phyloP scores from a whole-genome alignment of 148 eudicot species.

The Rhododendron molle region DNA sequence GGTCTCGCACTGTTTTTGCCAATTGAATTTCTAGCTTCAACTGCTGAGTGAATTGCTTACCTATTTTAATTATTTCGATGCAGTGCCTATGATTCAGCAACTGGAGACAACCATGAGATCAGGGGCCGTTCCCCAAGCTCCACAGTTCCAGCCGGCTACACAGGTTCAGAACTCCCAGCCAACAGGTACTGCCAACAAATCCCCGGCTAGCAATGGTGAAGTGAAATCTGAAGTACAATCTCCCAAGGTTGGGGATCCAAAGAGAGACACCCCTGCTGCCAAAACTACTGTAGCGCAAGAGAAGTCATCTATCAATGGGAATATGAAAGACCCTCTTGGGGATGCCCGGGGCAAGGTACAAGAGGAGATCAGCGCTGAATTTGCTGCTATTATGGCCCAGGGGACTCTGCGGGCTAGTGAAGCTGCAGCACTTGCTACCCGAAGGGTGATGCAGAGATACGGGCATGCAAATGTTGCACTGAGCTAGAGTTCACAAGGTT shows the following conservation, averaged over 20 bases:
- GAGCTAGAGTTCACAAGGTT: slow-evolving; percentile 23
- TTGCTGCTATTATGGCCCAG: slow-evolving; percentile 79
- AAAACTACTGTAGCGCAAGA: slow-evolving; percentile 21
- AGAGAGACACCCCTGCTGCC: slow-evolving; percentile 21
- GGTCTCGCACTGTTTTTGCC: neutral
- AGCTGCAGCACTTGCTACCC: slow-evolving; percentile 88
- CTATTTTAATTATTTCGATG: neutral
- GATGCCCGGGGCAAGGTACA: slow-evolving; percentile 77
- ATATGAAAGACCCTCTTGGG: slow-evolving; percentile 55
- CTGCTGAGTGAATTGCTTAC: neutral
- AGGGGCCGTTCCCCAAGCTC: slow-evolving; percentile 85
- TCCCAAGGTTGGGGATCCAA: slow-evolving; percentile 17
- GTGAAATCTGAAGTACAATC: slow-evolving; percentile 16
- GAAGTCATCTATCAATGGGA: slow-evolving; percentile 17
- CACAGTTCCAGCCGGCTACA: slow-evolving; percentile 62
- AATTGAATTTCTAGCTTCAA: neutral
- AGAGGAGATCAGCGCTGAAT: slow-evolving; percentile 75
- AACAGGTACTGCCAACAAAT: slow-evolving; percentile 1
- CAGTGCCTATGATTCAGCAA: slow-evolving; percentile 96
- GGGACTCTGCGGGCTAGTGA: slow-evolving; percentile 91
- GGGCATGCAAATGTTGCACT: slow-evolving; percentile 50
- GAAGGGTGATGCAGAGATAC: slow-evolving; percentile 79
- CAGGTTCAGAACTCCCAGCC: slow-evolving; percentile 18
- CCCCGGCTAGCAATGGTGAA: slow-evolving; percentile 8
- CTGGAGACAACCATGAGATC: slow-evolving; percentile 80